Conservation (phyloP, 495 filamentous ascomycete species). For the Neurospora sp. region DNA sequence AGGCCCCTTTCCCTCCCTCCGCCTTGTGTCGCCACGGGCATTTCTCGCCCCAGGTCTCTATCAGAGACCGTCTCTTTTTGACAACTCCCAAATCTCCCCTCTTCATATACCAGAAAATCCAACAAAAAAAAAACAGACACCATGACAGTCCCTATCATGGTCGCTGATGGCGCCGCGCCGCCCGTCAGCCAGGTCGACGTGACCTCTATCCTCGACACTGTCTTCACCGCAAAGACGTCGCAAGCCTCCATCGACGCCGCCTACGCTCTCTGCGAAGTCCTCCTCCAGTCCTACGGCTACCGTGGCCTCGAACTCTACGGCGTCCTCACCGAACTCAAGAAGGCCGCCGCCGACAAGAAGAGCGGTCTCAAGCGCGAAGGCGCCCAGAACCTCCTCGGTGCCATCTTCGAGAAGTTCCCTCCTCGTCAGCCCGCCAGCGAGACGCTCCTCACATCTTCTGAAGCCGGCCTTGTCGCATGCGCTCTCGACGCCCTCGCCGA, state of each 20-base stretch:
- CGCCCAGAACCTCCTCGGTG: constrained; percentile 89
- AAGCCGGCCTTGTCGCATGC: constrained; percentile 59
- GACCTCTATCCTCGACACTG: constrained; percentile 55
- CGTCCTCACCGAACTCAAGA: constrained; percentile 61
- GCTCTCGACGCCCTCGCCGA: constrained; percentile 84
- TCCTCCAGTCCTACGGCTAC: constrained; percentile 69
- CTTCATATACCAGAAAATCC: neutral
- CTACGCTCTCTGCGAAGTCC: constrained; percentile 70
- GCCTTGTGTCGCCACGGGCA: neutral
- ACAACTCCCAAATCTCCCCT: neutral
- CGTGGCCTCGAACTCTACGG: constrained; percentile 66
- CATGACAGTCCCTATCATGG: constrained; percentile 26
- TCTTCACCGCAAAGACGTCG: constrained; percentile 75
- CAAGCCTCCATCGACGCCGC: constrained; percentile 78
- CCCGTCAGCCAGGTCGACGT: constrained; percentile 67
- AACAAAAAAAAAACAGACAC: constrained; percentile 2
- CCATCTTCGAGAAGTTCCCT: constrained; percentile 83
- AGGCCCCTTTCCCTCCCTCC: neutral
- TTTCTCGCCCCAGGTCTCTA: neutral
- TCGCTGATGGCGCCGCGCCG: constrained; percentile 28
- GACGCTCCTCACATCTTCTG: constrained; percentile 66
- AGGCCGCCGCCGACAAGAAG: constrained; percentile 92
- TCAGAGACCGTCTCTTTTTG: neutral
- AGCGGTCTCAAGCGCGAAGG: constrained; percentile 76
- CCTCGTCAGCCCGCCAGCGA: constrained; percentile 69